A percentile compares a stretch with the other conserved stretches of the same genome.
These are phyloP conservation scores for Neurospora sp. DNA, from an alignment of 2,329 filamentous ascomycete species.

Conservation along the genomic window DNA sequence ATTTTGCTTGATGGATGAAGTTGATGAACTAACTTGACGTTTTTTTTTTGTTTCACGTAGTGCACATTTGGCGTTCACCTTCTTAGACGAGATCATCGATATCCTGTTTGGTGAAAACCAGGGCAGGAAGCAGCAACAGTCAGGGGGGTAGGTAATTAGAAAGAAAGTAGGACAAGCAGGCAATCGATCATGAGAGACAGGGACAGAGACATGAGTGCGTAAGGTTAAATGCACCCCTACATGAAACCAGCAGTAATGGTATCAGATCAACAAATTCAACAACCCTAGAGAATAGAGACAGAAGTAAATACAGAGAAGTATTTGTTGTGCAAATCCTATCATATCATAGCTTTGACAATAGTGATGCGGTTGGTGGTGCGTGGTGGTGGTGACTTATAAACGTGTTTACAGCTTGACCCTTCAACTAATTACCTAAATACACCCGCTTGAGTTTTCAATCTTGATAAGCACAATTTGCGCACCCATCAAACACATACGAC, in stretches of 20 bases:
- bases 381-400: not conserved
- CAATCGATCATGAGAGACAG: not conserved
- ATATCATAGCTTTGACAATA: not conserved
- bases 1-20: not conserved
- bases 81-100: constrained; percentile 60
- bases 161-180: not conserved
- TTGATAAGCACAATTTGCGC: not conserved
- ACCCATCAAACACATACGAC: not conserved
- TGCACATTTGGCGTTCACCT: constrained; percentile 59
- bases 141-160: not conserved
- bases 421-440: not conserved
- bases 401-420: not conserved
- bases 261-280: not conserved
- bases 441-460: not conserved
- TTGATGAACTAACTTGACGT: constrained; percentile 12
- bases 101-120: constrained; percentile 46
- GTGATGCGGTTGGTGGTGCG: not conserved
- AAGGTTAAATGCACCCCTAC: not conserved
- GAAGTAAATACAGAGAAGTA: not conserved
- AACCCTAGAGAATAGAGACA: not conserved
- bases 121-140: not conserved
- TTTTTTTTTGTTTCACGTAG: constrained; percentile 25
- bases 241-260: not conserved
- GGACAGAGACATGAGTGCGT: not conserved
- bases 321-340: not conserved